Evolutionary conservation across 2,329 filamentous ascomycete species (phyloP), one percentile per base, ranked within the genome.

Genomic region (Fusarium sp.): DNA sequence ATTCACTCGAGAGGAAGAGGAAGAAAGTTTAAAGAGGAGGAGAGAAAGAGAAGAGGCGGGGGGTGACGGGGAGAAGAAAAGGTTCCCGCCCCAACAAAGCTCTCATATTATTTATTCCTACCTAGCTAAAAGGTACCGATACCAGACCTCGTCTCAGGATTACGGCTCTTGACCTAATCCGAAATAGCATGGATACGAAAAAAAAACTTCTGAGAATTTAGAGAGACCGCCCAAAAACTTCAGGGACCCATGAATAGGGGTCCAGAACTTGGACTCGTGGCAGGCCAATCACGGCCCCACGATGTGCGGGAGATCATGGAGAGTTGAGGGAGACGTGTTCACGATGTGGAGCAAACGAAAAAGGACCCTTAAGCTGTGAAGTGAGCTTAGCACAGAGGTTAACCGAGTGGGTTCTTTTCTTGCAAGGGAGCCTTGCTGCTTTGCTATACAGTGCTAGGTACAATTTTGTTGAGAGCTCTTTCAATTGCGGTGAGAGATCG

Each of bases 301-400:
- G 63, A 67, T 73, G 72, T 65, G 62, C 69, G 69, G 72, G 72
- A 75, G 71, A 74, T 70, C 59, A 74, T 74, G 72, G 72, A 74
- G 66, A 62, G 49, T 44, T 21, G 51, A 46, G 58, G 55, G 46
- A 67, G 64, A 69, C 65, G 66, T 69, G 67, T 70, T 66, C 45
- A 63, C 41, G 39, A 37, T 48, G 63, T 63, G 63, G 66, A 60
- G 57, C 44, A 46, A 41, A 33, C 27, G 29, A 65, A 57, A 51
- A 51, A 49, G 29, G 45, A 63, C 64, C 46, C 49, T 48, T 67
- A 64, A 51, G 51, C 48, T 44, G 51, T 52, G 35, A 39, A 63
- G 57, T 44, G 54, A 69, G 65, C 66, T 69, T 69, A 60, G 54
- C 62, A 58, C 42, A 61, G 57, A 68, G 56, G 63, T 58, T 58